Base-by-base conservation (phyloP, 202 grass and related monocot genomes). In the Dendrocalamus latiflorus region DNA sequence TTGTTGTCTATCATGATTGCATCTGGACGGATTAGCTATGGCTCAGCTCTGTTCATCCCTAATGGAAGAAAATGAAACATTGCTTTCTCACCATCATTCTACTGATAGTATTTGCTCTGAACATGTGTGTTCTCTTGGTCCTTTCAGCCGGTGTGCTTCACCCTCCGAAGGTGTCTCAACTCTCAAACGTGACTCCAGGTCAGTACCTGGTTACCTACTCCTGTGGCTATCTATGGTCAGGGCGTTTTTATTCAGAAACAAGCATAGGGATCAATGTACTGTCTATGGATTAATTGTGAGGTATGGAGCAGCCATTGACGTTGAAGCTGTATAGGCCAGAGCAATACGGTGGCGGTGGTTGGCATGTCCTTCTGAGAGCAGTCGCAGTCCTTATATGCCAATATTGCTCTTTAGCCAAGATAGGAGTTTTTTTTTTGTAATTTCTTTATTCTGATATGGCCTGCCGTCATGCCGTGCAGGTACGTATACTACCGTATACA, bases 111-210 rank as follows among this genome's bases (percentile, higher is more conserved):
- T 89, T 54, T 72, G 47, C 48, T 60, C 9, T 37, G 28, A 48
- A 17, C 41, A 50, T 77, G 78, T 72, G 73, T 89, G 88, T 39
- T 82, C 72, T 51, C 58, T 55, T 83, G 88, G 73, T 68, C 41
- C 59, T 90, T 42, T 83, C 83, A 73, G 68, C 30, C 49, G 47
- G 86, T 57, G 65, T 57, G 59, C n/a, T 69, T 75, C 79, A 75
- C 74, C 84, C 56, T 86, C 84, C 34, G 57, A 78, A 79, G 74
- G 79, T 90, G 70, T 78, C 88, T 86, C n/a, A n/a, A n/a, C n/a
- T n/a, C n/a, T n/a, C 60, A 72, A 83, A 83, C 84, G 83, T 78
- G 74, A 90, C 84, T 86, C 84, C 74, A 86, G 34, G 74, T 83
- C 79, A 83, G n/a, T n/a, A n/a, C n/a, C n/a, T n/a, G n/a, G n/a